phyloP scores from a whole-genome alignment of 208 protist genomes.

The Vickermania spadyakhi region DNA sequence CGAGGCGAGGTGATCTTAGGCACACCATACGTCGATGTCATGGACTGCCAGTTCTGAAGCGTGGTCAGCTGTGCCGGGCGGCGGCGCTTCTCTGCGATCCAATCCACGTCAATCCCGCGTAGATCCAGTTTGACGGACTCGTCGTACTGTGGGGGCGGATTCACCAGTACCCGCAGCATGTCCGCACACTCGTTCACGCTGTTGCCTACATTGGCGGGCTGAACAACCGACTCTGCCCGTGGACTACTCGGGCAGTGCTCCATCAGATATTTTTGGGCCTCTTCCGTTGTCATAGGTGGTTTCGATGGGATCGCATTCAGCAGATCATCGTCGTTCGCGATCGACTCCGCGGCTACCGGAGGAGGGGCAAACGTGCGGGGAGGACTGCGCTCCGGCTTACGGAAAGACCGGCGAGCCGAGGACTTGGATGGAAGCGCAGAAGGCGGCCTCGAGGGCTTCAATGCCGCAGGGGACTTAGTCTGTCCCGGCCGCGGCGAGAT shows the following conservation, averaged over 20 bases:
- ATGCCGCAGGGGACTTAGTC: too few species aligned
- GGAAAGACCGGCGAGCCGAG: neutral
- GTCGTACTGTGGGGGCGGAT: conserved; percentile 45
- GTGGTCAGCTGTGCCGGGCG: conserved; percentile 21
- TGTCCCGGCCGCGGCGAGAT: too few species aligned
- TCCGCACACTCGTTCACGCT: conserved; percentile 17
- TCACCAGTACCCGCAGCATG: conserved; percentile 56
- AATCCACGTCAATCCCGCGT: conserved; percentile 48
- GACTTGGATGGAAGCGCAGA: neutral
- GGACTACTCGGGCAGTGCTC: neutral
- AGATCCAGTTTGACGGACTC: conserved; percentile 52
- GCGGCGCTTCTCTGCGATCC: conserved; percentile 32
- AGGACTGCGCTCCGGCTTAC: neutral
- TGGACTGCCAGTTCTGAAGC: conserved; percentile 16
- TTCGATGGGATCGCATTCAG: neutral
- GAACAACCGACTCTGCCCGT: neutral
- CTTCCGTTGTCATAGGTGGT: neutral
- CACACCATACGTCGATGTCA: neutral
- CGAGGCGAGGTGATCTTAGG: conserved; percentile 68
- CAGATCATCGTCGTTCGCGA: neutral
- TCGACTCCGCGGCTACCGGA: neutral
- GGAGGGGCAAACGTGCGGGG: neutral
- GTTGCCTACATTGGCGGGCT: neutral
- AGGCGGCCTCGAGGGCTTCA: too few species aligned
- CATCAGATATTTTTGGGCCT: neutral